Evolutionary conservation across 169 alveolate species (phyloP).

Genomic region (Plasmodium ovale): DNA sequence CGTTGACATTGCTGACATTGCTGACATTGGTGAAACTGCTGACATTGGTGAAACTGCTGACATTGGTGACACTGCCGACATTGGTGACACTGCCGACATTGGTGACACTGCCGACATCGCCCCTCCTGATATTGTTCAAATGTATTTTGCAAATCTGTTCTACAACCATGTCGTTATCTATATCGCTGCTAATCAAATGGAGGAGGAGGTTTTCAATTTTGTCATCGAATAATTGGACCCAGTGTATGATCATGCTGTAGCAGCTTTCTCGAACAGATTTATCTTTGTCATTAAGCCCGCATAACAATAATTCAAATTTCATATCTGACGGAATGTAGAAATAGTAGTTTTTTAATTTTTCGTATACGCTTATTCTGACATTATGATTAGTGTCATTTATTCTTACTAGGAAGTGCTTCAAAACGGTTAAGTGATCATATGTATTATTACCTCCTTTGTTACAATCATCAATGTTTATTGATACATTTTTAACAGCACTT

Average conservation of each 20-base stretch:
- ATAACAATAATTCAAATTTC: constrained; percentile 65
- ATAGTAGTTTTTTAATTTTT: constrained; percentile 49
- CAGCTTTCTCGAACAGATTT: constrained; percentile 69
- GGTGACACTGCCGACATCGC: background rate
- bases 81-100: constrained; percentile 3
- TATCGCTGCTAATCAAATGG: constrained; percentile 45
- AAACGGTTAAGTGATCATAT: constrained; percentile 28
- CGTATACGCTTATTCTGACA: constrained; percentile 69
- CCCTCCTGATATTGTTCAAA: constrained; percentile 30
- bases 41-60: background rate
- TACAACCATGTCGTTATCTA: constrained; percentile 53
- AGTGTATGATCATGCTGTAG: constrained; percentile 39
- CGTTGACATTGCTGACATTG: background rate
- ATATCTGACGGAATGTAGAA: constrained; percentile 64
- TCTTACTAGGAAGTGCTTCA: constrained; percentile 48
- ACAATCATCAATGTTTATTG: constrained; percentile 23
- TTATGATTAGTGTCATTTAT: constrained; percentile 57
- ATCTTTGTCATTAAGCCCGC: constrained; percentile 69
- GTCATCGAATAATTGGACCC: constrained; percentile 64
- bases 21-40: background rate
- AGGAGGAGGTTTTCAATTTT: constrained; percentile 37
- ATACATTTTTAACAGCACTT: constrained; percentile 51
- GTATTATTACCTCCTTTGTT: constrained; percentile 8
- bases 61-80: background rate
- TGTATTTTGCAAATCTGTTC: constrained; percentile 68